Evolutionary conservation across 2,329 filamentous ascomycete genomes (phyloP), one percentile per base, ranked within the genome.

Genomic region (Dothistroma septosporum): DNA sequence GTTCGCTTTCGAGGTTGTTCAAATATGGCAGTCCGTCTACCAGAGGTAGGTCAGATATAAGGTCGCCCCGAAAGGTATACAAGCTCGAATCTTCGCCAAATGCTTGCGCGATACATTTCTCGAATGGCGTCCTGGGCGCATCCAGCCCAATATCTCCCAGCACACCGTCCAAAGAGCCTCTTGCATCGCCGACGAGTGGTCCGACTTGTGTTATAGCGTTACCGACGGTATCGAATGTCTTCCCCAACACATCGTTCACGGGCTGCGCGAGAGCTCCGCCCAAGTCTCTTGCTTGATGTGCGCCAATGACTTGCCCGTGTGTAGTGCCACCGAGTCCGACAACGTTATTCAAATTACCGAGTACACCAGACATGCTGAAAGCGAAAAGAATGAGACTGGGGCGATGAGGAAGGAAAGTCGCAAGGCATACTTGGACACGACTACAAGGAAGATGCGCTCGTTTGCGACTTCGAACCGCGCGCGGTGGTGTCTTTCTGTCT

Each of bases 31-130:
- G 16, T 6, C 41, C 19, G 14, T 44, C 41, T 31, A 58, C 55
- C 31, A 64, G 55, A 24, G 57, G 59, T 31, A 62, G 31, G 9
- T 57, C 59, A 19, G 58, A 61, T 21, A 64, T 52, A 7, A 65
- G 37, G 31, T 65, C 63, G 28, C 58, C 55, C 7, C 58, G 63
- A 33, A 64, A 64, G 2, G 60, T 55, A 50, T 62, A 64, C 12
- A 60, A 53, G 22, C 55, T 50, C 8, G 60, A 56, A 44, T 64
- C 56, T n/a, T 53, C 47, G 24, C 52, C 55, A 57, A 61, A 52
- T 21, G 63, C 63, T 1, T 44, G 33, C 37, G 56, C 58, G 48
- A 64, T 61, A 33, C 63, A 64, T 49, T 62, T 33, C 52, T 64
- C 60, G 33, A 64, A 64, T 22, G 63, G 58, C 7, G 37, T 32